Percentiles rank a stretch among this genome's conserved stretches.
phyloP scores from a whole-genome alignment of 495 filamentous ascomycete genomes.

The Lasiosphaeria hispida region DNA sequence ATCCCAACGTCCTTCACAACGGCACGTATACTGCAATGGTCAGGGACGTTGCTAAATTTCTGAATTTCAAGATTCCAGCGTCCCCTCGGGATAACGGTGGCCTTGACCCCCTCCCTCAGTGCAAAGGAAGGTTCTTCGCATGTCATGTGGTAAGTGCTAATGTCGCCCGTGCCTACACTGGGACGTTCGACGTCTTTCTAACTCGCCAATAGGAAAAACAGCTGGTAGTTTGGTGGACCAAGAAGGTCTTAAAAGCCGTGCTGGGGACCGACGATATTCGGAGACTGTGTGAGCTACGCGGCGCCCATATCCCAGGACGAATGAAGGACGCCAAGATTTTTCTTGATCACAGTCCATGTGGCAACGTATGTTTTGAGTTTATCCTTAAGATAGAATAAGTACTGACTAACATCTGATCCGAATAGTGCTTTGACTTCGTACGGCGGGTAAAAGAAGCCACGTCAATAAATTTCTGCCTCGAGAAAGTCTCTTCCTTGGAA shows the following conservation, averaged over 20 bases:
- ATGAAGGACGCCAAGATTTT: neutral
- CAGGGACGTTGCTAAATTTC: neutral
- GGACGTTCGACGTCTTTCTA: too few relatives aligned
- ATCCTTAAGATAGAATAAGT: too few relatives aligned
- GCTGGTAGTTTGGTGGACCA: neutral
- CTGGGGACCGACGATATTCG: neutral
- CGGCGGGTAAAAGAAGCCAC: too few relatives aligned
- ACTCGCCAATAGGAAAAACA: neutral
- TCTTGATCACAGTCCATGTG: neutral
- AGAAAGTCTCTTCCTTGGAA: too few relatives aligned
- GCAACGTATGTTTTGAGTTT: neutral
- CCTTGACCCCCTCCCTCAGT: neutral
- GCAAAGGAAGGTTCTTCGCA: conserved; percentile 7
- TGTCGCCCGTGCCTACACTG: too few relatives aligned
- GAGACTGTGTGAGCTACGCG: neutral
- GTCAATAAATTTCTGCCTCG: too few relatives aligned
- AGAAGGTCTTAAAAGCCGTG: neutral
- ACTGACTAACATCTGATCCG: too few relatives aligned
- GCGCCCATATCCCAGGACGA: neutral
- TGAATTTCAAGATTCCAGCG: neutral
- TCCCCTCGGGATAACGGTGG: conserved; percentile 10
- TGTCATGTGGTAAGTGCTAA: conserved; percentile 5
- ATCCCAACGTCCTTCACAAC: conserved; percentile 5
- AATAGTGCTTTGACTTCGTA: too few relatives aligned
- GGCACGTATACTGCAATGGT: conserved; percentile 5